phyloP scores from a whole-genome alignment of 352 stramenopile species.

The Phytophthora europaea region DNA sequence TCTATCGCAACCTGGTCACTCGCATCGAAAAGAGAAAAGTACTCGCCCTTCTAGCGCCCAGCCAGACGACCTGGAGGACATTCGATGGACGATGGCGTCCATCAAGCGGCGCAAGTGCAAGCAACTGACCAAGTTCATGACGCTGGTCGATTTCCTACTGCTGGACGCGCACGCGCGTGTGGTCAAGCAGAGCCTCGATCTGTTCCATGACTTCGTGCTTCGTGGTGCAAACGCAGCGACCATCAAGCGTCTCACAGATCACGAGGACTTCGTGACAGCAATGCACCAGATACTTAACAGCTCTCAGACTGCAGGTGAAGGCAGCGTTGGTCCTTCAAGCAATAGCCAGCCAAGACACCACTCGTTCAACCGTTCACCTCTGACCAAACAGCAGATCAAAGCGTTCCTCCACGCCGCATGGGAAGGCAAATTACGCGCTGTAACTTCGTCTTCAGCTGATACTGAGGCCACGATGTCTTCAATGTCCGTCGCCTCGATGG shows the following conservation, averaged over 20 bases:
- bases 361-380: neutral
- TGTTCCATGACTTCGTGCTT: constrained; percentile 49
- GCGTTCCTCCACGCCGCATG: constrained; percentile 50
- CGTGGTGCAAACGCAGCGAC: constrained; percentile 54
- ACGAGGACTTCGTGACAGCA: constrained; percentile 16
- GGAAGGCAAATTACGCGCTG: constrained; percentile 43
- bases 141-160: constrained; percentile 66
- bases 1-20: constrained; percentile 1
- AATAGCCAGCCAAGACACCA: neutral
- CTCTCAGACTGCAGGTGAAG: constrained; percentile 21
- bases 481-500: constrained; percentile 38
- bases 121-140: constrained; percentile 66
- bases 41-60: constrained; percentile 4
- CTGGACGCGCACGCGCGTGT: constrained; percentile 54
- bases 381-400: constrained; percentile 64
- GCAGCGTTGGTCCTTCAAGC: neutral
- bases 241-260: constrained; percentile 41
- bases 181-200: constrained; percentile 52
- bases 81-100: constrained; percentile 78
- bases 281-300: constrained; percentile 25
- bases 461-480: neutral
- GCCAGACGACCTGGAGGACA: constrained; percentile 53
- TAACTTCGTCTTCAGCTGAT: constrained; percentile 1
- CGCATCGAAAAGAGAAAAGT: constrained; percentile 1
- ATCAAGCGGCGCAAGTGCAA: constrained; percentile 67